phyloP scores from a whole-genome alignment of 768 basidiomycete species.

The Roridomyces roridus region DNA sequence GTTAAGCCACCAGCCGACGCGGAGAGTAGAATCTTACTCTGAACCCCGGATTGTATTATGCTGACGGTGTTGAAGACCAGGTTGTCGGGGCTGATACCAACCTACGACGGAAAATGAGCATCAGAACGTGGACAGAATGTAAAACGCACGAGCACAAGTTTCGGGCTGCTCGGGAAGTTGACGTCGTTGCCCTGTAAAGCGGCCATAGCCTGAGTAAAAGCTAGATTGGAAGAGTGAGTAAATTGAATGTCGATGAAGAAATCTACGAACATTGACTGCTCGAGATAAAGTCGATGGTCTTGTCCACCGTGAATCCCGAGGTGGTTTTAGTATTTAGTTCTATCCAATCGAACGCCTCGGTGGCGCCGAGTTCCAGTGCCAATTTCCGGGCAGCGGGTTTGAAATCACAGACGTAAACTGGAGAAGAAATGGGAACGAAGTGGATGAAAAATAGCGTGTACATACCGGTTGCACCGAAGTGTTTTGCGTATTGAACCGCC shows the following conservation, averaged over 20 bases:
- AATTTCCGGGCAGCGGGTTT: constrained; percentile 27
- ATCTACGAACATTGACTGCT: constrained; percentile 25
- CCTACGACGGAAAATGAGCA: neutral
- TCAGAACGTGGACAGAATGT: neutral
- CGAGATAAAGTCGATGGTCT: constrained; percentile 29
- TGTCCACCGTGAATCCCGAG: constrained; percentile 25
- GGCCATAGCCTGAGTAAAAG: constrained; percentile 13
- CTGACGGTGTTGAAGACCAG: constrained; percentile 11
- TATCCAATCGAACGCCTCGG: constrained; percentile 22
- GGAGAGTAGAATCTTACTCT: constrained; percentile 3
- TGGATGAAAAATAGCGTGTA: neutral
- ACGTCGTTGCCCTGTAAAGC: constrained; percentile 13
- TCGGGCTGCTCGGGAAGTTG: constrained; percentile 7
- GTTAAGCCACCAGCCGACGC: neutral
- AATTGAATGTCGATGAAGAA: neutral
- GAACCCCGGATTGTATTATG: neutral
- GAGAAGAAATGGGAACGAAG: neutral
- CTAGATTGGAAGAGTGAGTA: neutral
- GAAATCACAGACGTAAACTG: constrained; percentile 30
- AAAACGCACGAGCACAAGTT: constrained; percentile 9
- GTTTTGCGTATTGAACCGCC: constrained; percentile 28
- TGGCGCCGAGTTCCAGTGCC: constrained; percentile 28
- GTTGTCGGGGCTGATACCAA: constrained; percentile 16
- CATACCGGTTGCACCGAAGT: constrained; percentile 28
- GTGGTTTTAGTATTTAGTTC: constrained; percentile 19